Base-by-base conservation (phyloP, 1,139 yeast genomes). In the Yamadazyma triangularis region DNA sequence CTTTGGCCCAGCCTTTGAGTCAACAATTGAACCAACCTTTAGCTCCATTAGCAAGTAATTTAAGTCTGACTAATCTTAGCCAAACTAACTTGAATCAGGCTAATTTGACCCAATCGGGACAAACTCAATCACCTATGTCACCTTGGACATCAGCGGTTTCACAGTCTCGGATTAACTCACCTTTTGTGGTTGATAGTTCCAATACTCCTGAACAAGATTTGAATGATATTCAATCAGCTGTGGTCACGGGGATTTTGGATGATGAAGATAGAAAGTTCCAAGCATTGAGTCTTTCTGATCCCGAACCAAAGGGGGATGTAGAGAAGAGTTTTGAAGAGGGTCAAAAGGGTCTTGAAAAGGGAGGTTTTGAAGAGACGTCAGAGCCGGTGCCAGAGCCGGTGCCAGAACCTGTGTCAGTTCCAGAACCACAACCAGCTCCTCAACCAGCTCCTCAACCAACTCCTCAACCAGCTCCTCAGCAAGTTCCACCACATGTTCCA, bases 121-220 rank as follows among this genome's bases (percentile, higher is more conserved):
- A 71, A 25, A 51, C 55, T 25, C 61, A 56, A 35, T 56, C 67
- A 33, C 70, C 72, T 4, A 48, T 62, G 31, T 65, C 71, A 1
- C 73, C 73, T 4, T 66, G 73, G 73, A 42, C 64, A 4, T 55
- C 59, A 7, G 47, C 52, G 9, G 68, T 58, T 32, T 48, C 61
- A 4, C n/a, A n/a, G n/a, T 64, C 72, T n/a, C 47, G 73, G 20
- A 70, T 61, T 11, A 54, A 50, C 35, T 66, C 73, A 3, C 74
- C 74, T 2, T 68, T 67, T 42, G 59, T 59, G 13, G 29, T 35
- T 15, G 32, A 36, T 7, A 28, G 36, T 23, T n/a, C n/a, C n/a
- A n/a, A n/a, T n/a, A n/a, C n/a, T n/a, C n/a, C n/a, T n/a, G 63
- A 64, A 30, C 55, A 51, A 18, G 55, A 64, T 8, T 56, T 67